Base-by-base conservation (phyloP, 768 basidiomycete genomes). In the Boletus rex-veris region DNA sequence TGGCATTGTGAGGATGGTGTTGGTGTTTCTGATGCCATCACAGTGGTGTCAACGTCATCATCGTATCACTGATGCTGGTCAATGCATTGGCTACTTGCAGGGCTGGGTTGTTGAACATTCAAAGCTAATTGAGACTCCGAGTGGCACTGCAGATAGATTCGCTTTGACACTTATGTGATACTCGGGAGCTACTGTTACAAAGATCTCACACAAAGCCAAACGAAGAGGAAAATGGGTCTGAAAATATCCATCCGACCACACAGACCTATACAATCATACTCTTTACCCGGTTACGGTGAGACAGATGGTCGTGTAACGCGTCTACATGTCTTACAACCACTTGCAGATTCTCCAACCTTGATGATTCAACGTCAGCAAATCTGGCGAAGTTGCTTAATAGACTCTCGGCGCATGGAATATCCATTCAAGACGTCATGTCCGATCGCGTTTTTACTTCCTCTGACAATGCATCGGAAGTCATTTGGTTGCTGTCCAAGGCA, bases 231-330 rank as follows among this genome's bases (percentile, higher is more conserved):
- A 64, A 48, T 9, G 75, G 71, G 7, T 55, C 63, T 0, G 83
- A 84, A 52, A 74, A 71, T 8, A 68, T 81, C 12, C 55, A 59
- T 1, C 85, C 90, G 0, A 80, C 78, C 30, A 54, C 81, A 1
- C 68, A 75, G 43, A 86, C 88, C 10, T 92, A 88, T 71, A 84
- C 88, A 14, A 66, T 81, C 16, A 84, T 90, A 80, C 74, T 92
- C 12, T 70, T 81, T 31, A 74, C 80, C 1, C 80, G 80, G 68
- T 66, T 78, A 39, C 75, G 83, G 82, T 84, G 55, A 55, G 78
- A 62, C 8, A 18, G 42, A 39, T 31, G 18, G 6, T 41, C 43
- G 12, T 35, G 47, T 35, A 15, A 12, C 35, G 11, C 31, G 50
- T 40, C 19, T 11, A 0, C 5, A 16, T 40, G 30, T 43, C 60